Percentiles rank a stretch among this genome's conserved stretches.
Conservation (phyloP, 2,329 filamentous ascomycete genomes). For the Parastagonospora avenae region DNA sequence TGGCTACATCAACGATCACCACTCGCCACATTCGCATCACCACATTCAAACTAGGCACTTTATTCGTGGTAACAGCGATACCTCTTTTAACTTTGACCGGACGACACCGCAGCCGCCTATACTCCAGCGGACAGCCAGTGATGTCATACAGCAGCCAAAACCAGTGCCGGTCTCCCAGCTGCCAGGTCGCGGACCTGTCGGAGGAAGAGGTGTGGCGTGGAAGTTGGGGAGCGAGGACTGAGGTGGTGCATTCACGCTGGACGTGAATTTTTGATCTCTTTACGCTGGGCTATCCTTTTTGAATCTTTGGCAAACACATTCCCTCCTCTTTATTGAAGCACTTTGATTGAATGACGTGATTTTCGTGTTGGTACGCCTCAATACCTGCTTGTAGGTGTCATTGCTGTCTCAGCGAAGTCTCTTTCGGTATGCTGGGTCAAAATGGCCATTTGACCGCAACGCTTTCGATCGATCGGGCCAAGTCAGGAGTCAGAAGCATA, state of each 20-base stretch:
- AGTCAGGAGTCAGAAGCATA: too few species aligned
- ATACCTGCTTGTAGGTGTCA: too few species aligned
- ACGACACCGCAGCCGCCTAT: constrained; percentile 12
- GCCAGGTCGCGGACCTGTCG: constrained; percentile 7
- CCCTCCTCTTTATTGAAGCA: too few species aligned
- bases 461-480: too few species aligned
- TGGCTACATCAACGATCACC: constrained; percentile 21
- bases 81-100: constrained; percentile 11
- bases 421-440: too few species aligned
- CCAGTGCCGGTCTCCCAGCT: constrained; percentile 29
- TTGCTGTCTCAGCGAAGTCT: too few species aligned
- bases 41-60: constrained; percentile 24
- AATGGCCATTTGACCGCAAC: too few species aligned
- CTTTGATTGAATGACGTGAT: too few species aligned
- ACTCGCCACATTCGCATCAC: constrained; percentile 24
- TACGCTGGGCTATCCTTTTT: too few species aligned
- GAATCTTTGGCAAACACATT: too few species aligned
- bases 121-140: constrained; percentile 32
- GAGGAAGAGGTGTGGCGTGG: constrained; percentile 38
- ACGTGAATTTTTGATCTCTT: too few species aligned
- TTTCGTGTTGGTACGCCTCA: too few species aligned
- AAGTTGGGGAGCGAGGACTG: constrained; percentile 40
- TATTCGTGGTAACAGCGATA: constrained; percentile 31
- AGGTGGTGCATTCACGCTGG: background rate
- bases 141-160: constrained; percentile 34